Evolutionary conservation across 1,284 basidiomycete genomes (phyloP).

Genomic region (Somion occarium): DNA sequence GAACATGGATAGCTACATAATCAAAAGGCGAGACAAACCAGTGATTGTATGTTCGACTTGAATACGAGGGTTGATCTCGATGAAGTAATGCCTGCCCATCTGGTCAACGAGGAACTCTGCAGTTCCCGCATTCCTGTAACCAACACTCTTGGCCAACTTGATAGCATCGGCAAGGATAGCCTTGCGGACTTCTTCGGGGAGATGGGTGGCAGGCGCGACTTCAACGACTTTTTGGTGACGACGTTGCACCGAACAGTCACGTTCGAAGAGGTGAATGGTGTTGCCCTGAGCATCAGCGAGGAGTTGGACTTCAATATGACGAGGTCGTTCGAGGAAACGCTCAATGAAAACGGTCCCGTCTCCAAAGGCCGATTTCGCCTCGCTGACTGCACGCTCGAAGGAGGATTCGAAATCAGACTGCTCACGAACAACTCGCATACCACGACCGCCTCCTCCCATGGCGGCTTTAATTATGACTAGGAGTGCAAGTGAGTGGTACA

Average conservation of each 20-base stretch:
- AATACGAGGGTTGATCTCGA: constrained; percentile 98
- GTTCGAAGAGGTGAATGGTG: constrained; percentile 95
- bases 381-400: constrained; percentile 92
- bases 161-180: constrained; percentile 90
- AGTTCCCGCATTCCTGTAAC: constrained; percentile 95
- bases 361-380: constrained; percentile 95
- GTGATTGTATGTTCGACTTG: constrained; percentile 99
- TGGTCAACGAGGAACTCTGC: constrained; percentile 97
- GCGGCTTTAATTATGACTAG: constrained; percentile 95
- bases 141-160: constrained; percentile 88
- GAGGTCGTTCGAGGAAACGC: constrained; percentile 92
- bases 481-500: background rate
- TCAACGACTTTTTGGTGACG: constrained; percentile 99
- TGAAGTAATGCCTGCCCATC: constrained; percentile 95
- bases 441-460: constrained; percentile 97
- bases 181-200: constrained; percentile 88
- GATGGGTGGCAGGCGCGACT: constrained; percentile 93
- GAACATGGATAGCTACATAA: constrained; percentile 8
- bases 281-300: constrained; percentile 90
- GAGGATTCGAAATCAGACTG: constrained; percentile 87
- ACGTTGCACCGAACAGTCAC: constrained; percentile 97
- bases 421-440: constrained; percentile 97
- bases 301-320: constrained; percentile 97
- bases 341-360: constrained; percentile 99
- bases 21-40: constrained; percentile 42